A percentile compares a stretch with the other conserved stretches of the same genome.
Evolutionary conservation across 2,329 filamentous ascomycete genomes (phyloP).

Genomic region (Dactylonectria estremocensis): DNA sequence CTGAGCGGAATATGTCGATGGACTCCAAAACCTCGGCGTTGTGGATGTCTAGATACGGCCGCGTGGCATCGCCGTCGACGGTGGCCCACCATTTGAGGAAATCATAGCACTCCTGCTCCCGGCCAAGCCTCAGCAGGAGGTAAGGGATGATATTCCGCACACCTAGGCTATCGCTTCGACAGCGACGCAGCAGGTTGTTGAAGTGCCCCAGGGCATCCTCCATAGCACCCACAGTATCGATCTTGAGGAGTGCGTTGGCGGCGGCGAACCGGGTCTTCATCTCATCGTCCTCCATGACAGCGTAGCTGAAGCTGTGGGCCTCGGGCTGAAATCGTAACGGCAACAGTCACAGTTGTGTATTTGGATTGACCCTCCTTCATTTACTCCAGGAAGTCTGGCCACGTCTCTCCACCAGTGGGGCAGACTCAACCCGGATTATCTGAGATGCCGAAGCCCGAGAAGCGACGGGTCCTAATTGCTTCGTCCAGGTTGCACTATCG

Average conservation of each 20-base stretch:
- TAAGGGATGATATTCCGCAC: slow-evolving; percentile 41
- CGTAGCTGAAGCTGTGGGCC: not conserved
- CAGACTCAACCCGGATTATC: not conserved
- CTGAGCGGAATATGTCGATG: slow-evolving; percentile 3
- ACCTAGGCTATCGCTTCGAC: slow-evolving; percentile 41
- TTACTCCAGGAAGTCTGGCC: too few relatives aligned
- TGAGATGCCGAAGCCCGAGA: too few relatives aligned
- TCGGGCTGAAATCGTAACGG: too few relatives aligned
- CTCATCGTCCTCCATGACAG: not conserved
- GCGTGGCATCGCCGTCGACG: not conserved
- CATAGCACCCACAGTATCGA: slow-evolving; percentile 52
- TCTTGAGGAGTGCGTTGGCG: slow-evolving; percentile 2
- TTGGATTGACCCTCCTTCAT: too few relatives aligned
- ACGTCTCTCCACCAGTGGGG: too few relatives aligned
- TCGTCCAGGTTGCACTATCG: too few relatives aligned
- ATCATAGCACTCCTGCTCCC: slow-evolving; percentile 49
- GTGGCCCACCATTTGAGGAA: slow-evolving; percentile 14
- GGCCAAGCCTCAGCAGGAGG: slow-evolving; percentile 50
- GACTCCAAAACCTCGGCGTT: slow-evolving; percentile 6
- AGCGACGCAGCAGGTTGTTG: slow-evolving; percentile 52
- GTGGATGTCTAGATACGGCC: slow-evolving; percentile 5
- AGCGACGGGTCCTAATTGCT: too few relatives aligned
- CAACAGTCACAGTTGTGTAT: too few relatives aligned
- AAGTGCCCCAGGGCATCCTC: slow-evolving; percentile 54
- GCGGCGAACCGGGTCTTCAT: slow-evolving; percentile 12